phyloP scores from a whole-genome alignment of 495 filamentous ascomycete species.

The Haplographium delicatum region DNA sequence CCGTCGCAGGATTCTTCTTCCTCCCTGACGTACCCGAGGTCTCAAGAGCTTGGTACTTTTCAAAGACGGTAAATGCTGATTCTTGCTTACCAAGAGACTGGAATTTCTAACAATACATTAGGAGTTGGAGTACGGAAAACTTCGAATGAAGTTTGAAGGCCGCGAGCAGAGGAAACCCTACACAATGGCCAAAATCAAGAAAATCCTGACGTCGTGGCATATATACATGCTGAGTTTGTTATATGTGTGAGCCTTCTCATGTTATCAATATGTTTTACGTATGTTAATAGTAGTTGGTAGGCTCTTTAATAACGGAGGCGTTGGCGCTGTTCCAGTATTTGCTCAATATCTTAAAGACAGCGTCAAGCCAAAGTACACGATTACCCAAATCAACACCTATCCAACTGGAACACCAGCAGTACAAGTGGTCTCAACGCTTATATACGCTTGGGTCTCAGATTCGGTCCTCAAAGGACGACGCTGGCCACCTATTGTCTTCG shows the following conservation, averaged over 20 bases:
- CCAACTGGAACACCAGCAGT: constrained; percentile 26
- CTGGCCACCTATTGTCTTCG: constrained; percentile 22
- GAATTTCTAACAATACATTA: too few species aligned
- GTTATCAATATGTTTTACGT: background rate
- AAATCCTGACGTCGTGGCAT: constrained; percentile 15
- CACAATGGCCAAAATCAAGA: constrained; percentile 12
- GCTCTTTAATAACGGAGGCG: constrained; percentile 34
- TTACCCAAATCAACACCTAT: constrained; percentile 34
- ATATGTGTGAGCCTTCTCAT: constrained; percentile 3
- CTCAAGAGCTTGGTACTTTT: constrained; percentile 35
- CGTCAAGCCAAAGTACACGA: constrained; percentile 32
- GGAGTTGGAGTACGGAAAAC: background rate
- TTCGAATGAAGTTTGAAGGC: constrained; percentile 6
- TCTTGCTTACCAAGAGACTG: too few species aligned
- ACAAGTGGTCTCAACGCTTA: constrained; percentile 23
- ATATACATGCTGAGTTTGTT: constrained; percentile 10
- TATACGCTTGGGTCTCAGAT: constrained; percentile 24
- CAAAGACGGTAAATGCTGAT: background rate
- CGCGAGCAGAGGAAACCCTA: constrained; percentile 5
- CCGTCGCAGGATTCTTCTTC: constrained; percentile 36
- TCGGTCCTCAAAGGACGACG: constrained; percentile 8
- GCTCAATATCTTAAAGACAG: constrained; percentile 33
- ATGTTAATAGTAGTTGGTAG: background rate
- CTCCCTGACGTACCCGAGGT: constrained; percentile 45
- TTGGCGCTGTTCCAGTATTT: constrained; percentile 25